These are phyloP conservation scores for Epithele typhae DNA, from an alignment of 768 basidiomycete genomes.

Conservation along the genomic window DNA sequence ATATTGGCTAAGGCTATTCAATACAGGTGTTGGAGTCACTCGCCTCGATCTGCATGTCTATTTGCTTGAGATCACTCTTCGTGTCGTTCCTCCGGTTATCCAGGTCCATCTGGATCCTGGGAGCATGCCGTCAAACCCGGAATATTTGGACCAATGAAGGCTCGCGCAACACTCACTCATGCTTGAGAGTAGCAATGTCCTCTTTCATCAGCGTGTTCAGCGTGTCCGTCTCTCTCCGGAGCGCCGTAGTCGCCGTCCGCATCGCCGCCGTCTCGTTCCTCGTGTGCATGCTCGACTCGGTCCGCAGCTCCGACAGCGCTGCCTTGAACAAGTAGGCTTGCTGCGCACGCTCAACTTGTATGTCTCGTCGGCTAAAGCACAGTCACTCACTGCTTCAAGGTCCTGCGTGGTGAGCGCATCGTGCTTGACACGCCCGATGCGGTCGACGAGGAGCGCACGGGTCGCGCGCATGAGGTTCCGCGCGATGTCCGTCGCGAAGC, in stretches of 20 bases:
- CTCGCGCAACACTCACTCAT: constrained; percentile 65
- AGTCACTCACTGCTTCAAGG: constrained; percentile 66
- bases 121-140: constrained; percentile 5
- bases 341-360: constrained; percentile 33
- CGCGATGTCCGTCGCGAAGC: constrained; percentile 71
- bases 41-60: constrained; percentile 84
- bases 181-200: constrained; percentile 81
- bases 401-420: constrained; percentile 76
- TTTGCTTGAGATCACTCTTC: constrained; percentile 75
- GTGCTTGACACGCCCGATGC: constrained; percentile 62
- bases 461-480: constrained; percentile 82
- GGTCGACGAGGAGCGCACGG: constrained; percentile 72
- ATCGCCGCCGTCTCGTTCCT: constrained; percentile 85
- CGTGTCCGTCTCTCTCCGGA: constrained; percentile 83
- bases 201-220: constrained; percentile 92
- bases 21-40: constrained; percentile 18
- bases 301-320: constrained; percentile 84
- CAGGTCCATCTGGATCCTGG: constrained; percentile 93
- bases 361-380: no score
- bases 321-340: constrained; percentile 96
- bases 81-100: constrained; percentile 92
- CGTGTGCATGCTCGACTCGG: constrained; percentile 77
- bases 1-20: background rate
- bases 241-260: constrained; percentile 65
- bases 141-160: no score